Evolutionary conservation across 2,329 filamentous ascomycete species (phyloP), one percentile per base, ranked within the genome.

Genomic region (Talaromyces sp.): DNA sequence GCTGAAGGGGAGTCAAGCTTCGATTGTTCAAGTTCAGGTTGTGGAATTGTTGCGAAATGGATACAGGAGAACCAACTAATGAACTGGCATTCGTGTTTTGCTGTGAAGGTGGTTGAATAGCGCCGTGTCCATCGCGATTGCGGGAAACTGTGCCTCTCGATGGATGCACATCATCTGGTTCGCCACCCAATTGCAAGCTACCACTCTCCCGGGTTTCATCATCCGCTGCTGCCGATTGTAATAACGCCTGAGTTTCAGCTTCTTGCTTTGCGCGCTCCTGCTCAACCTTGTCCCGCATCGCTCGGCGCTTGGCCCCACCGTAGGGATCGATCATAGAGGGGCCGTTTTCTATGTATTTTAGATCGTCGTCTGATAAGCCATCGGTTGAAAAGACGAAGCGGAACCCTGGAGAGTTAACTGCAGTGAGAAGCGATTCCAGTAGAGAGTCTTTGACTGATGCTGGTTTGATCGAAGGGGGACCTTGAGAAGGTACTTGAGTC

Each of bases 121-220:
- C 84, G 60, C 82, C 79, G 60, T 85, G 84, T 52, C 85, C 82
- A 61, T 85, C 82, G 64, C 81, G 77, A 39, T 74, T 74, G 52
- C 84, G 82, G 17, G 79, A 77, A 17, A 73, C 68, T 31, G 46
- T 62, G 58, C 67, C 69, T 55, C 73, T 67, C 0, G 70, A 66
- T 5, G 69, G 74, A 21, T 90, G 87, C 61, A 83, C 81, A 64
- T 96, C 91, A 70, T 97, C 93, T 0, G 93, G 93, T 70, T 97
- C 93, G 43, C 93, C 93, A 58, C 93, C 93, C 17, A 97, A 81
- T 59, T 95, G 92, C 59, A 94, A 80, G 70, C 93, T 97, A 13
- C 89, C 89, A 64, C 89, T 89, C 72, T 94, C 91, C 1, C 85
- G 84, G 58, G 88, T 87, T 58, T 89, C 90, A 58, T 89, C 90